Conservation (phyloP, 2,329 filamentous ascomycete genomes). For the Neonectria coccinea region DNA sequence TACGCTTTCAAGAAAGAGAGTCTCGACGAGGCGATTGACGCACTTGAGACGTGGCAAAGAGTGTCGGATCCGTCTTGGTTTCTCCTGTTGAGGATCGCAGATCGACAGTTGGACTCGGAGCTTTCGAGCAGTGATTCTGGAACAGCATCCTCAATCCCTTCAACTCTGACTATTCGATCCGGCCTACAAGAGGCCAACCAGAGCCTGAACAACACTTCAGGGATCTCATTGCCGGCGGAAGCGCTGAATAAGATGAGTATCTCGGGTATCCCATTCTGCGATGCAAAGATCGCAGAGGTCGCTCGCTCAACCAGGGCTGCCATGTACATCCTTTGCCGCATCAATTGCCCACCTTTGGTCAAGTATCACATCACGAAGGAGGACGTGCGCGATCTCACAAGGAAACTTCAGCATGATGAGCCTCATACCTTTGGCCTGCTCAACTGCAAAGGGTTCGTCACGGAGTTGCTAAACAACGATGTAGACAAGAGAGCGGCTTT, state of each 20-base stretch:
- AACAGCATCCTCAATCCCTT: not conserved
- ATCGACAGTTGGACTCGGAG: not conserved
- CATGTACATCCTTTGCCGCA: not conserved
- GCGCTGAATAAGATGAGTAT: not conserved
- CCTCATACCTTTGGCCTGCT: constrained; percentile 8
- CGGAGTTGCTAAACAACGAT: not conserved
- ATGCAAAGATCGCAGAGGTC: not conserved
- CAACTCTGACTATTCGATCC: not conserved
- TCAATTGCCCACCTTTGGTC: not conserved
- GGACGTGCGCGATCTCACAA: constrained; percentile 5
- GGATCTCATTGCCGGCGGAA: not conserved
- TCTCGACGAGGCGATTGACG: not conserved
- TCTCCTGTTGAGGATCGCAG: not conserved
- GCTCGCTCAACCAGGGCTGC: not conserved
- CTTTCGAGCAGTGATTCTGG: not conserved
- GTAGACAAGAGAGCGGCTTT: not conserved
- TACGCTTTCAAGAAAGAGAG: constrained; percentile 2
- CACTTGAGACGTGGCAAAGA: constrained; percentile 1
- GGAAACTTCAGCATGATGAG: not conserved
- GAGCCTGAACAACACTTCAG: not conserved
- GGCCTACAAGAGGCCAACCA: not conserved
- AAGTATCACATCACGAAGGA: not conserved
- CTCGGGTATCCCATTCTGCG: not conserved
- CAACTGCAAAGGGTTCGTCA: constrained; percentile 2
- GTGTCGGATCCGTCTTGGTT: not conserved